Evolutionary conservation across 106 monocot genomes (phyloP).

Genomic region (Acorus gramineus): DNA sequence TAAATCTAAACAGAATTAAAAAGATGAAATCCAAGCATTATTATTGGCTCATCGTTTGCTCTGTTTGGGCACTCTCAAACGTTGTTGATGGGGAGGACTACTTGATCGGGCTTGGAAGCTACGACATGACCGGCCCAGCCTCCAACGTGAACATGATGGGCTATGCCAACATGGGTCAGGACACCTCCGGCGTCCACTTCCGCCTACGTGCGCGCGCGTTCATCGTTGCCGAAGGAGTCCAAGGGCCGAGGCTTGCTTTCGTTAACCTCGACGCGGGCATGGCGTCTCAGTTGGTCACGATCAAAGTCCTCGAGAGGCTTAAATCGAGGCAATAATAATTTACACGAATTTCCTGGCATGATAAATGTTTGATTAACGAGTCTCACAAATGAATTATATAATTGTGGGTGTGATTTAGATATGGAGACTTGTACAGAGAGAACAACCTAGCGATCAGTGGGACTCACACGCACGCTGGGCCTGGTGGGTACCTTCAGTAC

Average conservation of each 20-base stretch:
- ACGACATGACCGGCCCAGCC: conserved; percentile 37
- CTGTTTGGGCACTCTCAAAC: too few relatives aligned
- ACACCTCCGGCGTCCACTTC: conserved; percentile 25
- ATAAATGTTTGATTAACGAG: background rate
- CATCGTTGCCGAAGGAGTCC: conserved; percentile 16
- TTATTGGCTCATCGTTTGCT: too few relatives aligned
- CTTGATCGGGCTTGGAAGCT: conserved; percentile 29
- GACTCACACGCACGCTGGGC: conserved; percentile 27
- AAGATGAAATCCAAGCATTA: too few relatives aligned
- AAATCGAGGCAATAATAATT: conserved; percentile 11
- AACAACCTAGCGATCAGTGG: conserved; percentile 27
- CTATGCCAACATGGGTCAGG: conserved; percentile 23
- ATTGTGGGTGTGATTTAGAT: conserved; percentile 3
- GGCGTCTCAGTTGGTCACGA: conserved; percentile 21
- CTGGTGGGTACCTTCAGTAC: conserved; percentile 31
- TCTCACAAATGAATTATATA: background rate
- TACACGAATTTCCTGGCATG: background rate
- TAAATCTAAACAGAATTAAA: too few relatives aligned
- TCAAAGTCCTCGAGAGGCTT: conserved; percentile 15
- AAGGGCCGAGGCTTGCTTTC: conserved; percentile 8
- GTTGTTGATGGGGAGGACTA: conserved; percentile 5
- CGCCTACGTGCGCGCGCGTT: conserved; percentile 23
- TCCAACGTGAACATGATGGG: conserved; percentile 37
- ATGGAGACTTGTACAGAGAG: conserved; percentile 27
- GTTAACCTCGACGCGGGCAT: conserved; percentile 19